Evolutionary conservation across 805 yeast genomes (phyloP).

Genomic region (Myxozyma sirexii): DNA sequence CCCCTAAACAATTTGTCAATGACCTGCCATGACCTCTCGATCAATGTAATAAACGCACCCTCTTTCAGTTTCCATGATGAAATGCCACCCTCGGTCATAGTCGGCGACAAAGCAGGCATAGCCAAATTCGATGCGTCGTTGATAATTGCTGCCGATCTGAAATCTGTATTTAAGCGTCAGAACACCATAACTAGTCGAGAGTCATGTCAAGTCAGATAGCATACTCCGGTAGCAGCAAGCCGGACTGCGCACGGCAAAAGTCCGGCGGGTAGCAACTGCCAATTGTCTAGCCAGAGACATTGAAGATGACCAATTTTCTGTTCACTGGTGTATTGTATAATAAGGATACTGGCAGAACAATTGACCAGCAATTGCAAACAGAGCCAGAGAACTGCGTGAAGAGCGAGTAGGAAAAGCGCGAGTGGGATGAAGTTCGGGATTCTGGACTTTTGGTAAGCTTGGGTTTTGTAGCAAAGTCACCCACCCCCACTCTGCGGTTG

Average conservation of each 20-base stretch:
- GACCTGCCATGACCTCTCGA: background rate
- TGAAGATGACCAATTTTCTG: background rate
- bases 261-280: constrained; percentile 8
- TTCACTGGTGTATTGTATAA: too few species aligned
- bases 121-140: constrained; percentile 51
- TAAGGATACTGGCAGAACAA: background rate
- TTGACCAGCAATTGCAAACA: constrained; percentile 17
- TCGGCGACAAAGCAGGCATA: constrained; percentile 99
- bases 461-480: background rate
- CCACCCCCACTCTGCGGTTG: constrained; percentile 8
- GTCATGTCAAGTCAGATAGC: too few species aligned
- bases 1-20: constrained; percentile 48
- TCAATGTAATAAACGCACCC: constrained; percentile 45
- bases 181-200: too few species aligned
- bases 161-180: background rate
- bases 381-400: too few species aligned
- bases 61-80: constrained; percentile 85
- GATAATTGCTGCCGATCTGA: background rate
- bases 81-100: constrained; percentile 95
- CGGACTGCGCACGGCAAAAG: constrained; percentile 5
- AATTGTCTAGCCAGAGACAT: constrained; percentile 13
- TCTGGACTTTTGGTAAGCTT: background rate
- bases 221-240: constrained; percentile 2
- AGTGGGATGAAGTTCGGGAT: constrained; percentile 13
- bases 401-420: background rate